Conservation (phyloP, 2,329 filamentous ascomycete species). For the Orbilia ellipsospora region DNA sequence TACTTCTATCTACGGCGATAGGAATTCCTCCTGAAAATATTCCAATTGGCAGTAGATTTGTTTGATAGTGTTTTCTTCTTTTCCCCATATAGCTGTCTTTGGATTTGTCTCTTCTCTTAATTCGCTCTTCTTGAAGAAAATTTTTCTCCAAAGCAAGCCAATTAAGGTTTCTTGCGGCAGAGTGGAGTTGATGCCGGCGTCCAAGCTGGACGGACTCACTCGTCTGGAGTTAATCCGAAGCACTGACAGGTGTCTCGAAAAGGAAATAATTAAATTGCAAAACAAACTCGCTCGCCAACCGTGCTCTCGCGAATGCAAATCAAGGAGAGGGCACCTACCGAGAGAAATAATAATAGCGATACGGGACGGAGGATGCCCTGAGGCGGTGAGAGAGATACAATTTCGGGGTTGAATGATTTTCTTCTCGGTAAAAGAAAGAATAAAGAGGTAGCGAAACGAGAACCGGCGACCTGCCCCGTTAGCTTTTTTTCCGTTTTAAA, state of each 20-base stretch:
- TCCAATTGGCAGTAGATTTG: conserved; percentile 3
- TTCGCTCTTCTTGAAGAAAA: not conserved
- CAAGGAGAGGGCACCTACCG: not conserved
- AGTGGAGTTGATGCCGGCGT: not conserved
- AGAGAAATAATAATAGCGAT: conserved; percentile 1
- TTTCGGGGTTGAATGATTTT: too few species aligned
- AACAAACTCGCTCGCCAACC: not conserved
- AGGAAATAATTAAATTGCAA: not conserved
- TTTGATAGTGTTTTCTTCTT: conserved; percentile 2
- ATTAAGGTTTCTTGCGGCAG: conserved; percentile 6
- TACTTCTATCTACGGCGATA: not conserved
- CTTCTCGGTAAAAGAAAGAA: too few species aligned
- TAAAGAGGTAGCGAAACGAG: too few species aligned
- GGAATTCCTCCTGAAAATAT: conserved; percentile 33
- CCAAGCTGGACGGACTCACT: not conserved
- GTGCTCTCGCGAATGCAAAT: not conserved
- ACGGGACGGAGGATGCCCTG: too few species aligned
- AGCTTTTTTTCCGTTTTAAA: too few species aligned
- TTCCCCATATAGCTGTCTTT: conserved; percentile 8
- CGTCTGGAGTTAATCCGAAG: conserved; percentile 1
- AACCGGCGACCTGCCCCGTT: too few species aligned
- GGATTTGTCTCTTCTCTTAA: not conserved
- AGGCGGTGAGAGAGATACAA: too few species aligned
- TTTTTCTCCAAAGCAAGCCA: conserved; percentile 15
- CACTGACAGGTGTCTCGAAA: not conserved